Conservation (phyloP, 1,139 yeast genomes). For the Pichia sp. region DNA sequence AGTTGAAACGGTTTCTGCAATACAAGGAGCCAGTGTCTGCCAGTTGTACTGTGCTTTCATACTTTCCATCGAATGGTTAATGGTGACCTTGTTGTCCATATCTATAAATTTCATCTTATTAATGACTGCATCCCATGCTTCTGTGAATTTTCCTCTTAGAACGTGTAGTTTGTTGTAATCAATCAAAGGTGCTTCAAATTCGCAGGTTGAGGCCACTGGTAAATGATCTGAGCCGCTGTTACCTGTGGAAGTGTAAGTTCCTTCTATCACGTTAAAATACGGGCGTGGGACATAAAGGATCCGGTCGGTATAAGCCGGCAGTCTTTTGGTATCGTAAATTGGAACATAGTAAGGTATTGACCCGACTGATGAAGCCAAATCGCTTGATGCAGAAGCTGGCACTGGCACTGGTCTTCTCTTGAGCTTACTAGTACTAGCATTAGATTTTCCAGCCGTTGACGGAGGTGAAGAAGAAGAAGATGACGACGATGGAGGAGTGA, state of each 20-base stretch:
- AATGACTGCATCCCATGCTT: conserved; percentile 22
- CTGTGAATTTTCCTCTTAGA: conserved; percentile 16
- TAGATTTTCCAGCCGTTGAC: not conserved
- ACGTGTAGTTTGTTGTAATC: conserved; percentile 34
- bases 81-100: conserved; percentile 5
- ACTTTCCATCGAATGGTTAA: conserved; percentile 6
- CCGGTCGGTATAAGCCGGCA: conserved; percentile 81
- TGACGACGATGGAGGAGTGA: conserved; percentile 5
- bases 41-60: not conserved
- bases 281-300: conserved; percentile 43
- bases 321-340: conserved; percentile 53
- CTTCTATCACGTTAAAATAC: conserved; percentile 34
- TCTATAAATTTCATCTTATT: conserved; percentile 21
- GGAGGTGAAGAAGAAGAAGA: not conserved
- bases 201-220: conserved; percentile 59
- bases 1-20: conserved; percentile 6
- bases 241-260: conserved; percentile 38
- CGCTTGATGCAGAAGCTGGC: not conserved
- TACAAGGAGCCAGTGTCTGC: not conserved
- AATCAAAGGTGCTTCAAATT: conserved; percentile 43
- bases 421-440: not conserved
- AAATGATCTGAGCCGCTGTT: conserved; percentile 64
- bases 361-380: conserved; percentile 13
- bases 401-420: conserved; percentile 12
- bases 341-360: conserved; percentile 33